Evolutionary conservation across 2,329 filamentous ascomycete genomes (phyloP), one percentile per base, ranked within the genome.

Genomic region (Didymella glomerata): DNA sequence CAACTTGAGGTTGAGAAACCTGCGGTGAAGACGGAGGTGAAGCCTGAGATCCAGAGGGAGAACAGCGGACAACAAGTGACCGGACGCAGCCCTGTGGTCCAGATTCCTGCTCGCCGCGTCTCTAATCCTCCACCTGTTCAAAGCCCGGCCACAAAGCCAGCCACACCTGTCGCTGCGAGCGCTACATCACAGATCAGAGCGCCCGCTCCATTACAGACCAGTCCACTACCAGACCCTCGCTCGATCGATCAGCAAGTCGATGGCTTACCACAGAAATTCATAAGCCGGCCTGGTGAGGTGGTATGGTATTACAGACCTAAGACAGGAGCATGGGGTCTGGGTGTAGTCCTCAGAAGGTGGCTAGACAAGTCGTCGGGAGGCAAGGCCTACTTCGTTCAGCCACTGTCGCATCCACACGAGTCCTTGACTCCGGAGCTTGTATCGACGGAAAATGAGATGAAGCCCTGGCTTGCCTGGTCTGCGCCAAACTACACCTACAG

Each of bases 391-490:
- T 65, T 80, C 4, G 69, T 84, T 7, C 82, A 84, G 61, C 82
- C 82, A 5, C 79, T 81, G 10, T 86, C 77, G 45, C 81, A 78
- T 69, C 82, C 82, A 9, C 71, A 72, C 42, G 66, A 75, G 9
- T 67, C 79, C 22, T 76, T 77, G 11, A 65, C 72, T 25, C 67
- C 76, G 4, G 77, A 82, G 44, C 75, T 81, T 11, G 80, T 84
- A 22, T 76, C 77, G 1, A 68, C 78, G 11, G 77, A 84, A 52
- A 67, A 71, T 4, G 70, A 78, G 13, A 75, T 86, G 36, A 79
- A 85, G 36, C 85, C 85, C 0, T 87, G 84, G 84, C 78, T 86
- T 27, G 84, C 85, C 1, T 86, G 84, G 84, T 84, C 81, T 49
- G 80, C 84, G 13, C 85, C 85, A 1, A 68, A 66, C n/a, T 83